Evolutionary conservation across 2,329 filamentous ascomycete species (phyloP).

Genomic region (Calonectria henricotiae): DNA sequence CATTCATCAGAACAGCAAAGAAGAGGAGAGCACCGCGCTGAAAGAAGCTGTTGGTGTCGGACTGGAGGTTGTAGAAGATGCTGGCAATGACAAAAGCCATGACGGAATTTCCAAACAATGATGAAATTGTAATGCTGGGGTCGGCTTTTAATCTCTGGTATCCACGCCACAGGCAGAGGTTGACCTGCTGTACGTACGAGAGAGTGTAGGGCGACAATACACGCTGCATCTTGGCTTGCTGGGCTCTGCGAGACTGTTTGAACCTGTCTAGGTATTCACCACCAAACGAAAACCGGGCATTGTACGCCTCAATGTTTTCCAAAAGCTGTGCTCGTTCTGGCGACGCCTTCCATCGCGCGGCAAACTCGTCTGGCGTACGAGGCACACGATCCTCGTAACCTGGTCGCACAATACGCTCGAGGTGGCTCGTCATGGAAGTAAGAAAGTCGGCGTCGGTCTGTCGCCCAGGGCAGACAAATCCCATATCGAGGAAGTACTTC

Average conservation of each 20-base stretch:
- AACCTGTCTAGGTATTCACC: slow-evolving; percentile 44
- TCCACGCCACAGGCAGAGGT: slow-evolving; percentile 61
- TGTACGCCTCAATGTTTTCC: slow-evolving; percentile 53
- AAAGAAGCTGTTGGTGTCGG: slow-evolving; percentile 64
- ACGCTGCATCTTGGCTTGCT: slow-evolving; percentile 58
- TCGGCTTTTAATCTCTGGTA: slow-evolving; percentile 61
- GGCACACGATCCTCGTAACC: slow-evolving; percentile 56
- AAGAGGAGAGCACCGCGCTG: slow-evolving; percentile 67
- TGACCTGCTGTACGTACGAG: slow-evolving; percentile 63
- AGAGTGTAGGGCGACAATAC: slow-evolving; percentile 66
- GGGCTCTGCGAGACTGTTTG: slow-evolving; percentile 42
- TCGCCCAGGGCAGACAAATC: slow-evolving; percentile 49
- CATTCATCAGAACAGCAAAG: slow-evolving; percentile 69
- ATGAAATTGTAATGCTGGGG: slow-evolving; percentile 59
- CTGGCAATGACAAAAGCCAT: slow-evolving; percentile 70
- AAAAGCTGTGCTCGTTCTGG: slow-evolving; percentile 51
- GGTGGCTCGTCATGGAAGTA: slow-evolving; percentile 62
- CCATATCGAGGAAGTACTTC: slow-evolving; percentile 70
- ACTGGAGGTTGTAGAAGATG: slow-evolving; percentile 65
- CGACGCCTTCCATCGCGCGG: slow-evolving; percentile 53
- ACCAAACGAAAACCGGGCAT: slow-evolving; percentile 40
- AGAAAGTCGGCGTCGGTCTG: slow-evolving; percentile 52
- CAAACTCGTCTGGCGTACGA: slow-evolving; percentile 60
- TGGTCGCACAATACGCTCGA: slow-evolving; percentile 56
- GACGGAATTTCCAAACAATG: slow-evolving; percentile 64